These are phyloP conservation scores for Typha latifolia DNA, from an alignment of 176 grass and related monocot species.

Conservation along the genomic window DNA sequence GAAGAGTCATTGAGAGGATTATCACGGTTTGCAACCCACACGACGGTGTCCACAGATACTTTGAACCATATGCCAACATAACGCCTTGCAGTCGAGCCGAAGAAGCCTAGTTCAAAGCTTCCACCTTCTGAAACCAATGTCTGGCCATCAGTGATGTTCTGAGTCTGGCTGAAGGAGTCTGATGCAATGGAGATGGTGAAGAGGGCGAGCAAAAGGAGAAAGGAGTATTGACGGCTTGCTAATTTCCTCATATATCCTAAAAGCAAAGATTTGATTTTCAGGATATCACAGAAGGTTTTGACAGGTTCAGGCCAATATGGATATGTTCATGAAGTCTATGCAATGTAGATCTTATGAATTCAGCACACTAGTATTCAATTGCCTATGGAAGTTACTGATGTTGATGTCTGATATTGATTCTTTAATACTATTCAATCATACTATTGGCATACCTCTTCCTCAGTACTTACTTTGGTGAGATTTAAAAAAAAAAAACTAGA, in stretches of 20 bases:
- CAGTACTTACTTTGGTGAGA: too few relatives aligned
- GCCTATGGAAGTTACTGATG: too few relatives aligned
- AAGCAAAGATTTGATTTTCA: too few relatives aligned
- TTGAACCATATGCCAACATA: slow-evolving; percentile 56
- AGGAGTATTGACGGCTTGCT: not conserved
- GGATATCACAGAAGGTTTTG: too few relatives aligned
- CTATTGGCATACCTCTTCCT: too few relatives aligned
- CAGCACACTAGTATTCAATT: too few relatives aligned
- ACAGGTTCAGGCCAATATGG: too few relatives aligned
- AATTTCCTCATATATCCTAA: not conserved
- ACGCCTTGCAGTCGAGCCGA: slow-evolving; percentile 13
- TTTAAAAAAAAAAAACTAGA: too few relatives aligned
- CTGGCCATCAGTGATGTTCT: slow-evolving; percentile 17
- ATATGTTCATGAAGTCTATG: too few relatives aligned
- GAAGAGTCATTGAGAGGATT: slow-evolving; percentile 21
- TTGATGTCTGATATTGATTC: too few relatives aligned
- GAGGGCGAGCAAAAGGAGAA: slow-evolving; percentile 4
- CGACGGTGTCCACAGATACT: slow-evolving; percentile 20
- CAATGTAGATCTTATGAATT: too few relatives aligned
- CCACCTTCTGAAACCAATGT: slow-evolving; percentile 23
- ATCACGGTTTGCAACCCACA: slow-evolving; percentile 69
- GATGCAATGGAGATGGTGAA: not conserved
- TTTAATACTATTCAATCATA: too few relatives aligned
- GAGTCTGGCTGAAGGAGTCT: slow-evolving; percentile 14
- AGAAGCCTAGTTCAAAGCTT: slow-evolving; percentile 48